Conservation (phyloP, 2,329 filamentous ascomycete genomes). For the Sporothrix dimorphospora region DNA sequence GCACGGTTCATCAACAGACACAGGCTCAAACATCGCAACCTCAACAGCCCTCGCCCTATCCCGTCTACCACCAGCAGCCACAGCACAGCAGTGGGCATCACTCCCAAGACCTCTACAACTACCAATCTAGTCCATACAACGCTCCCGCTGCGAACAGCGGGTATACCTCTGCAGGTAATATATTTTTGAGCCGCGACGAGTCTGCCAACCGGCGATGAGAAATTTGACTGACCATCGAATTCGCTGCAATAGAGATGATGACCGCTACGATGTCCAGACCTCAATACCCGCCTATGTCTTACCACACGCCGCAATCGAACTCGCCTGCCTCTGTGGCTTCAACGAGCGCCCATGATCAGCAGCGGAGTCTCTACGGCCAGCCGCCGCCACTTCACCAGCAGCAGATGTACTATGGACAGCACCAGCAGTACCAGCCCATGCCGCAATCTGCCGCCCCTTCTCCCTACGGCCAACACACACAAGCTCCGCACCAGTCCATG, state of each 20-base stretch:
- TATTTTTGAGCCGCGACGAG: conserved; percentile 32
- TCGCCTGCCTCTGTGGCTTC: conserved; percentile 93
- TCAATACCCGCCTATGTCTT: conserved; percentile 83
- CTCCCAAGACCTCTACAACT: conserved; percentile 73
- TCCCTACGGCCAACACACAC: conserved; percentile 63
- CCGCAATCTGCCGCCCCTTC: conserved; percentile 63
- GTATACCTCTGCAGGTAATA: conserved; percentile 84
- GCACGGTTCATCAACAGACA: conserved; percentile 73
- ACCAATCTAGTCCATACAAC: conserved; percentile 81
- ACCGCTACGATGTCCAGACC: conserved; percentile 73
- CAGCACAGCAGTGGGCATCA: conserved; percentile 65
- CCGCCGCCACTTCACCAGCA: conserved; percentile 77
- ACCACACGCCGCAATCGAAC: conserved; percentile 93
- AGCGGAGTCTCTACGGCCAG: conserved; percentile 83
- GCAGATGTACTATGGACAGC: conserved; percentile 75
- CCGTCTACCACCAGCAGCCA: conserved; percentile 68
- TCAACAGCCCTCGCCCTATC: conserved; percentile 68
- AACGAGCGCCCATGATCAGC: conserved; percentile 84
- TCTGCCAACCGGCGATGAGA: neutral
- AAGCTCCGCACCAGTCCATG: conserved; percentile 61
- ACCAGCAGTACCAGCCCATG: conserved; percentile 68
- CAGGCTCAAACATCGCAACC: conserved; percentile 45
- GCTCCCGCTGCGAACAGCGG: conserved; percentile 78
- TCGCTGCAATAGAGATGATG: conserved; percentile 62
- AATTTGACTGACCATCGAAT: neutral